Base-by-base conservation (phyloP, 1,284 basidiomycete species). In the Sanghuangporus weigelae region DNA sequence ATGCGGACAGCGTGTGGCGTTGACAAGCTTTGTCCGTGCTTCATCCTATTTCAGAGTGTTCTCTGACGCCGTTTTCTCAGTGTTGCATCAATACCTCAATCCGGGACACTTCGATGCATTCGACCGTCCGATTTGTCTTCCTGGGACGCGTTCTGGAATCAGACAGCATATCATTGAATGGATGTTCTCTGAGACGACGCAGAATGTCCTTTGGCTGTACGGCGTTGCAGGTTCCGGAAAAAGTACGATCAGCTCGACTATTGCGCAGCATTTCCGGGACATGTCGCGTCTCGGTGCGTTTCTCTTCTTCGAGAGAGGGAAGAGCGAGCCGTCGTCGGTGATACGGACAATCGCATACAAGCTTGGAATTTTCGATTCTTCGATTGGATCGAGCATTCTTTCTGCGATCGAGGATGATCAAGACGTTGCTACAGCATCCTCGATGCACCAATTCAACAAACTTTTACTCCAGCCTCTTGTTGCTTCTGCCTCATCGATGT, bases 161-260 rank as follows among this genome's bases (percentile, higher is more conserved):
- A 14, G 14, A 3, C 48, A 19, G 8, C 16, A 49, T 2, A 19
- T 49, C 48, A 21, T 49, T 10, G 48, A 49, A 8, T 49, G 48
- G 48, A 21, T 49, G 21, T 10, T 8, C 2, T 49, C 48, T 14
- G 48, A 21, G 10, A n/a, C 48, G 19, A 23, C 14, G 7, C 40
- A 42, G 26, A 59, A 59, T 36, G 39, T 59, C n/a, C 19, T 59
- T 19, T 59, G 57, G 57, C 14, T 59, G 8, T 59, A 23, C 21
- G 57, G 57, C 10, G 42, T 42, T 2, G 26, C 58, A 1, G 58
- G 58, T 8, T 48, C 19, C 14, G 58, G 58, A 3, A 59, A 59
- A 12, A 49, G 44, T 7, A 50, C 42, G 7, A 21, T 59, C 23
- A 35, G 19, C 35, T 16, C 12, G 16, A 57, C 55, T 7, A 38